Base-by-base conservation (phyloP, 2,329 filamentous ascomycete species). In the Colletotrichum theobromicola region DNA sequence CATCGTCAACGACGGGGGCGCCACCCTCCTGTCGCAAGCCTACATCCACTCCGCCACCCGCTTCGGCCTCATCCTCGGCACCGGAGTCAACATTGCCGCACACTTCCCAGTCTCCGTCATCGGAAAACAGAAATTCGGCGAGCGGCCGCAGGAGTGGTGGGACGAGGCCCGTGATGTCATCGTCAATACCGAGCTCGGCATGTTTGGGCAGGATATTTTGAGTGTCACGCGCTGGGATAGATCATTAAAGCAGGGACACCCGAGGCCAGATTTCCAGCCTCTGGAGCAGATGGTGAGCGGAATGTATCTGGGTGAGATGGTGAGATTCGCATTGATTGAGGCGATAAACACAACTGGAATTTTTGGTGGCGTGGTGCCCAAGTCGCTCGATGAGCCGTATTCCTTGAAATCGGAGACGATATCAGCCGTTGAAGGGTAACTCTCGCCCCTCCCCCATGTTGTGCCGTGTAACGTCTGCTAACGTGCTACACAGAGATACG, bases 1-100 rank as follows among this genome's bases (percentile, higher is more conserved):
- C 63, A 92, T 94, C 73, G 86, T 93, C 74, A 94, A 94, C 82
- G 92, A 94, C 80, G 91, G 91, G 16, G 89, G 90, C 32, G 91
- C 92, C n/a, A 91, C 91, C 21, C 84, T 94, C 24, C 84, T 94
- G 18, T 93, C 92, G 1, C 88, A 91, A 77, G 90, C 92, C 42
- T 93, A 93, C 79, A 83, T 87, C 21, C 87, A 90, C 78, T 83
- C 87, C 2, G 87, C 89, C 12, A 92, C 91, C 13, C 87, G 91
- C 24, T 91, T 93, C 78, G 90, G 90, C 42, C 87, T 94, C 55
- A 93, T 94, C 69, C 86, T 93, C 30, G 92, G 92, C 21, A 94
- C 92, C 0, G 92, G 92, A 34, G 87, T 91, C 74, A 94, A 94
- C 82, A 89, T 92, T 61, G 91, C 92, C 61, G 90, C 89, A 30